Percentiles rank a stretch among this genome's conserved stretches.
Conservation (phyloP, 2,329 filamentous ascomycete species). For the Verticillium albo-atrum region DNA sequence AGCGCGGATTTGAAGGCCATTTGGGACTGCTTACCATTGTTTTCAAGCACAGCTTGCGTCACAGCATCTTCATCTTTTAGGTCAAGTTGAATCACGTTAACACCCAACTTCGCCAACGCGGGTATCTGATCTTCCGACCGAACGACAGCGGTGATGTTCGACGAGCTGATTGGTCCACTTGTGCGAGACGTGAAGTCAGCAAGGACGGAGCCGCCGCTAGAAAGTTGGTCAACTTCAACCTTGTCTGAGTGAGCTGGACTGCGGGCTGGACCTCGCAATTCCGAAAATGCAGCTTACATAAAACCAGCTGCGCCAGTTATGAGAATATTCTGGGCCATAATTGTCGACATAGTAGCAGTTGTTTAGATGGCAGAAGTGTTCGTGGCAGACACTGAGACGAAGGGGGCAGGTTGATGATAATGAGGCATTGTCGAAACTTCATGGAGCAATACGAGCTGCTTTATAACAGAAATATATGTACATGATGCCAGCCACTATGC, state of each 20-base stretch:
- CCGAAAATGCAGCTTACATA: conserved; percentile 15
- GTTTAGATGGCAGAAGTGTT: too few species aligned
- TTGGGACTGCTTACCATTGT: conserved; percentile 17
- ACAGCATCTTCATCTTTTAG: conserved; percentile 22
- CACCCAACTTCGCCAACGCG: conserved; percentile 21
- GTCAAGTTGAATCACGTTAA: conserved; percentile 24
- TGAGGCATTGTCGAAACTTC: too few species aligned
- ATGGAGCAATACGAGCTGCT: too few species aligned
- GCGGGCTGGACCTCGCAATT: too few species aligned
- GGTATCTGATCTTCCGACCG: conserved; percentile 26
- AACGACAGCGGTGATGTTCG: conserved; percentile 24
- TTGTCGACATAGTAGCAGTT: not conserved
- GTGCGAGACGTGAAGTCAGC: conserved; percentile 21
- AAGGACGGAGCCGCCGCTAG: conserved; percentile 30
- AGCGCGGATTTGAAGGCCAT: not conserved
- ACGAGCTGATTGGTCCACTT: conserved; percentile 14
- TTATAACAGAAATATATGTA: too few species aligned
- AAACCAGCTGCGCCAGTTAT: conserved; percentile 31
- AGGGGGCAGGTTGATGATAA: too few species aligned
- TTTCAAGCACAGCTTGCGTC: conserved; percentile 12
- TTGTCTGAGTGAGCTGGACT: too few species aligned
- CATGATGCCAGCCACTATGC: too few species aligned
- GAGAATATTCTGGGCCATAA: conserved; percentile 21
- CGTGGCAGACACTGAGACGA: too few species aligned
- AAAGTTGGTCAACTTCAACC: too few species aligned